Conservation (phyloP, 1,284 basidiomycete genomes). For the Agaricales sp. region DNA sequence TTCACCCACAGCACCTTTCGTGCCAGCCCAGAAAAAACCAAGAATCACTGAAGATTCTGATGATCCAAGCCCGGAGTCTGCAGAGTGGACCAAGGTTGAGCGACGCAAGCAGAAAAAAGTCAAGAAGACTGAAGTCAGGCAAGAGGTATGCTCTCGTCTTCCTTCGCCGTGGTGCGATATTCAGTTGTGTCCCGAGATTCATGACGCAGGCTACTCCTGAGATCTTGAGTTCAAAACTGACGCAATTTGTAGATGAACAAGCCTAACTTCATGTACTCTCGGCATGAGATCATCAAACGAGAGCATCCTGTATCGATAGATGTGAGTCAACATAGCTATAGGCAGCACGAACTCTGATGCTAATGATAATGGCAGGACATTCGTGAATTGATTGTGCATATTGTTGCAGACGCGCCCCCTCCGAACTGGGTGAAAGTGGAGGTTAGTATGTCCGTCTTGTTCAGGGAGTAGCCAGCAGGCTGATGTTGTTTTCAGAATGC, state of each 20-base stretch:
- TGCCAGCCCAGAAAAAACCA: not conserved
- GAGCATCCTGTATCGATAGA: constrained; percentile 67
- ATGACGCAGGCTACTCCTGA: no score
- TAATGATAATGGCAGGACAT: constrained; percentile 49
- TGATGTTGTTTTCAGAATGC: constrained; percentile 1
- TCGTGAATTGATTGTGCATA: constrained; percentile 72
- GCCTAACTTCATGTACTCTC: constrained; percentile 75
- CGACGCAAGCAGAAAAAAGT: not conserved
- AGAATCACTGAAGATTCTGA: not conserved
- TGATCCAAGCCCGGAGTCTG: not conserved
- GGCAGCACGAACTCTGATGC: not conserved
- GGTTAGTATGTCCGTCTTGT: constrained; percentile 29
- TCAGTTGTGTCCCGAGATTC: no score
- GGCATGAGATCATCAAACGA: constrained; percentile 60
- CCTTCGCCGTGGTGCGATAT: no score
- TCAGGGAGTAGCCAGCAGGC: no score
- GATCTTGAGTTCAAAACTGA: no score
- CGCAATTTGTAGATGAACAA: constrained; percentile 43
- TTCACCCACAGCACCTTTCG: not conserved
- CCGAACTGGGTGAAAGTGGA: constrained; percentile 80
- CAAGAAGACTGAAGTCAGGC: not conserved
- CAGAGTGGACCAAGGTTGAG: not conserved
- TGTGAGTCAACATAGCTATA: constrained; percentile 31
- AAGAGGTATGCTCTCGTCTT: not conserved
- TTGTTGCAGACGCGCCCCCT: constrained; percentile 72